These are phyloP conservation scores for bread wheat (Triticum aestivum) DNA, from an alignment of 176 grass and related monocot genomes.

Conservation along the genomic window IWGSC_CS_RefSeq_v2.1 NC_057813.1:685799281-685799780, in stretches of 20 bases:
- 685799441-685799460: no score
- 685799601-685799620: background rate
- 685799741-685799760: slow-evolving; percentile 41
- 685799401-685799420: no score
- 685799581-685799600: background rate
- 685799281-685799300: no score
- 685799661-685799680: background rate
- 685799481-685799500: no score
- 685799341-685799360: background rate
- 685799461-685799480: no score
- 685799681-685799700: slow-evolving; percentile 6
- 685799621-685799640: background rate
- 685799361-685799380: background rate
- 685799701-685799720: background rate
- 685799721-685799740: background rate
- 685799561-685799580: background rate
- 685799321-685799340: background rate
- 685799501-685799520: no score
- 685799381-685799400: no score
- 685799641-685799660: background rate
- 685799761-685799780: background rate
- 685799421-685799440: no score
- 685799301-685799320: background rate
- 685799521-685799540: no score
- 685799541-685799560: background rate